A percentile compares a stretch with the other conserved stretches of the same genome.
These are phyloP conservation scores for Trifolium subterraneum DNA, from an alignment of 306 rosid genomes.

Conservation along the genomic window DNA sequence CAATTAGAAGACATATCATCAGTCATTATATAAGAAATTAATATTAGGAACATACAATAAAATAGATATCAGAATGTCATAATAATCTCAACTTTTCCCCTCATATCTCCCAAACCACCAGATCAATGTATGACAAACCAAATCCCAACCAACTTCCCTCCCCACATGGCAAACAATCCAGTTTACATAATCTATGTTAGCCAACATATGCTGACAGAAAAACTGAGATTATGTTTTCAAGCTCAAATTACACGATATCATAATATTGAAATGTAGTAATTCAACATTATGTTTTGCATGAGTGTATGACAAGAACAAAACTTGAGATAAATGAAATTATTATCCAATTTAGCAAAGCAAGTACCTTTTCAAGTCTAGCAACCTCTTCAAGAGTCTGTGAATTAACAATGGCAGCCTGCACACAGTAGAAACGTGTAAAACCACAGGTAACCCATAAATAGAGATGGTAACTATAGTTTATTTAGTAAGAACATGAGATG, in stretches of 20 bases:
- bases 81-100: slow-evolving; percentile 14
- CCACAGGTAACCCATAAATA: slow-evolving; percentile 16
- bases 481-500: no score
- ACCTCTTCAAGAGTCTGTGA: slow-evolving; percentile 99
- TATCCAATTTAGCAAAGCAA: slow-evolving; percentile 35
- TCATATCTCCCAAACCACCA: background rate
- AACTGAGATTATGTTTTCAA: slow-evolving; percentile 28
- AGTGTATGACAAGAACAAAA: background rate
- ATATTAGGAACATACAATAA: background rate
- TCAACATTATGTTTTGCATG: slow-evolving; percentile 24
- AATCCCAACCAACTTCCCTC: background rate
- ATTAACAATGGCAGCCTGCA: slow-evolving; percentile 98
- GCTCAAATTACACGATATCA: slow-evolving; percentile 7
- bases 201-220: slow-evolving; percentile 8
- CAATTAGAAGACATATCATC: slow-evolving; percentile 19
- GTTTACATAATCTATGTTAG: slow-evolving; percentile 14
- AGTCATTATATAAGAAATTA: background rate
- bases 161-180: slow-evolving; percentile 5
- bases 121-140: slow-evolving; percentile 17
- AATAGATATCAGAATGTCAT: background rate
- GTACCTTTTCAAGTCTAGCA: slow-evolving; percentile 97
- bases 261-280: slow-evolving; percentile 21
- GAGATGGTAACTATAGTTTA: slow-evolving; percentile 5
- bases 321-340: background rate
- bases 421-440: slow-evolving; percentile 37